Evolutionary conservation across 2,329 filamentous ascomycete genomes (phyloP).

Genomic region (Apiospora malaysiana): DNA sequence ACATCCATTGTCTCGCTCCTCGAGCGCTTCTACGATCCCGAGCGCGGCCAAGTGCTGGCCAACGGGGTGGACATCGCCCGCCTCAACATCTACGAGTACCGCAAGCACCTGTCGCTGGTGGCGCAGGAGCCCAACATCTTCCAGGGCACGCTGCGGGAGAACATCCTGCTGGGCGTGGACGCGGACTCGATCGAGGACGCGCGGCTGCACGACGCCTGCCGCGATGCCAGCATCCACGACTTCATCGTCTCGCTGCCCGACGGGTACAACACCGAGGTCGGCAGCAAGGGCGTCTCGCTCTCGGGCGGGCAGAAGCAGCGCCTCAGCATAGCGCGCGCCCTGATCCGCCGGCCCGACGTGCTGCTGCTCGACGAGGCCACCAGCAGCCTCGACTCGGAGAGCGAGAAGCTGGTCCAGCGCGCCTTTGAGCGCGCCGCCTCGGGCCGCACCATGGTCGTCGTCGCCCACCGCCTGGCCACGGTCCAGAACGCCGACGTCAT

Average conservation of each 20-base stretch:
- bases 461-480: constrained; percentile 78
- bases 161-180: constrained; percentile 69
- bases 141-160: constrained; percentile 66
- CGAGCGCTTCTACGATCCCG: constrained; percentile 74
- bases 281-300: constrained; percentile 68
- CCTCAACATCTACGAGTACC: constrained; percentile 67
- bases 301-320: constrained; percentile 78
- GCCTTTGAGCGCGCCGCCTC: constrained; percentile 70
- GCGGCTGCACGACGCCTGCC: constrained; percentile 58
- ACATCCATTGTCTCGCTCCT: constrained; percentile 71
- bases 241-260: constrained; percentile 85
- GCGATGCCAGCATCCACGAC: constrained; percentile 71
- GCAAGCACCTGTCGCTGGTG: constrained; percentile 70
- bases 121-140: constrained; percentile 78
- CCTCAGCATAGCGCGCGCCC: constrained; percentile 71
- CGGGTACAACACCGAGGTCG: constrained; percentile 89
- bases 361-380: constrained; percentile 78
- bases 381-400: constrained; percentile 68
- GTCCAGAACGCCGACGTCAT: constrained; percentile 83
- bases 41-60: constrained; percentile 67
- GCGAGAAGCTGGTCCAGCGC: constrained; percentile 62
- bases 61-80: constrained; percentile 65
- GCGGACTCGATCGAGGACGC: constrained; percentile 58
- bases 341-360: constrained; percentile 69
- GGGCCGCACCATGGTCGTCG: constrained; percentile 72